These are phyloP conservation scores for Garcia nutans DNA, from an alignment of 345 rosid species.

Conservation along the genomic window DNA sequence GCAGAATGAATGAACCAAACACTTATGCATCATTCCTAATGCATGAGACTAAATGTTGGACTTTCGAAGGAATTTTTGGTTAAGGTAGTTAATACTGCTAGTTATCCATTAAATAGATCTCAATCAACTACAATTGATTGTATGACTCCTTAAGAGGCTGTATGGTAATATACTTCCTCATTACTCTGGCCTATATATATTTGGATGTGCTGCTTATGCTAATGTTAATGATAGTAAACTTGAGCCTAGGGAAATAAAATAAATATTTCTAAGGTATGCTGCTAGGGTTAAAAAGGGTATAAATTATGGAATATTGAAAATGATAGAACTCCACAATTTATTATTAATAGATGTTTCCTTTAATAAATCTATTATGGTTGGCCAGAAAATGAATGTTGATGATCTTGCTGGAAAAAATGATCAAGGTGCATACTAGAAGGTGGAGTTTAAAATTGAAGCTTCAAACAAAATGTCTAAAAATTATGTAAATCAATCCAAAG, in stretches of 20 bases:
- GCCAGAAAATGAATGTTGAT: neutral
- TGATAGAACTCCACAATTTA: too few relatives aligned
- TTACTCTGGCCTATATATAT: neutral
- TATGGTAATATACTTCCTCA: neutral
- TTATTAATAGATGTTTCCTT: neutral
- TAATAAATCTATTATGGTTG: neutral
- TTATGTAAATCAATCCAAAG: too few relatives aligned
- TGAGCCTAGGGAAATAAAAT: neutral
- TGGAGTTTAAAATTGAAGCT: neutral
- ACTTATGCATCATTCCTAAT: too few relatives aligned
- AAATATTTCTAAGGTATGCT: neutral
- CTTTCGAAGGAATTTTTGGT: too few relatives aligned
- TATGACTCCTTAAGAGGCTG: neutral
- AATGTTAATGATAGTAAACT: constrained; percentile 9
- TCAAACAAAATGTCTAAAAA: neutral
- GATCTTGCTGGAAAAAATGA: neutral
- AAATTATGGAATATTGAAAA: too few relatives aligned
- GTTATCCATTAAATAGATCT: too few relatives aligned
- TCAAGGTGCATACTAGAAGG: neutral
- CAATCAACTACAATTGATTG: neutral
- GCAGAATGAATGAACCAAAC: too few relatives aligned
- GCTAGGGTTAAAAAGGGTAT: too few relatives aligned
- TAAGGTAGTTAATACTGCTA: neutral
- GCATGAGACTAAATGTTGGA: too few relatives aligned
- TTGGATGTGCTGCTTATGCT: neutral